These are phyloP conservation scores for Earliella scabrosa DNA, from an alignment of 1,284 basidiomycete genomes.

Conservation along the genomic window DNA sequence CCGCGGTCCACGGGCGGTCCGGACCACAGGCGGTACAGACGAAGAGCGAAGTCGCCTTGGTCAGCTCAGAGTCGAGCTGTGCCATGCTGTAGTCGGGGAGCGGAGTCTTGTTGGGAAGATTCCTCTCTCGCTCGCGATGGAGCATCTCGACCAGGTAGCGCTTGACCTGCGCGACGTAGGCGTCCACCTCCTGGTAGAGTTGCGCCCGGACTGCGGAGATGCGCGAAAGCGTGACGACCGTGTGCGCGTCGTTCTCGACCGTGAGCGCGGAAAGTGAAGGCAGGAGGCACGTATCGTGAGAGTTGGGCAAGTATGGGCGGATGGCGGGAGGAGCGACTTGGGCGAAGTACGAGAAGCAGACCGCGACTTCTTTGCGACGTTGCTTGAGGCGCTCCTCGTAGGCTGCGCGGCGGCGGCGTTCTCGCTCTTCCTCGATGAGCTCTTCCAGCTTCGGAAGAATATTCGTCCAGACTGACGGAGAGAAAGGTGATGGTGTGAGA, in stretches of 20 bases:
- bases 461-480: conserved; percentile 14
- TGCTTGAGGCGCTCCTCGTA: not conserved
- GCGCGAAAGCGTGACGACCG: not conserved
- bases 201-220: not conserved
- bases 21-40: not conserved
- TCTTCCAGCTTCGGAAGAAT: conserved; percentile 1
- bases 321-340: not conserved
- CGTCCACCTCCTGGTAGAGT: not conserved
- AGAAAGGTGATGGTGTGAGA: too few relatives aligned
- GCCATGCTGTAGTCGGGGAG: not conserved
- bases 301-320: conserved; percentile 1
- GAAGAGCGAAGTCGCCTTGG: conserved; percentile 1
- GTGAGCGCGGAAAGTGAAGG: not conserved
- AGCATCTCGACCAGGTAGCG: conserved; percentile 2
- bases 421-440: conserved; percentile 2
- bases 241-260: not conserved
- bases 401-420: not conserved
- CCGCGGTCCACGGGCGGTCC: too few relatives aligned
- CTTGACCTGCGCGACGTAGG: not conserved
- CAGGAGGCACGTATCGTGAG: not conserved
- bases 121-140: not conserved
- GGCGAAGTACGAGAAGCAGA: not conserved
- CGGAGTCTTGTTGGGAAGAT: not conserved
- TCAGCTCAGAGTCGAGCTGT: not conserved
- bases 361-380: not conserved